Evolutionary conservation across 176 grass and related monocot species (phyloP).

Genomic region (Rhynchospora breviuscula): DNA sequence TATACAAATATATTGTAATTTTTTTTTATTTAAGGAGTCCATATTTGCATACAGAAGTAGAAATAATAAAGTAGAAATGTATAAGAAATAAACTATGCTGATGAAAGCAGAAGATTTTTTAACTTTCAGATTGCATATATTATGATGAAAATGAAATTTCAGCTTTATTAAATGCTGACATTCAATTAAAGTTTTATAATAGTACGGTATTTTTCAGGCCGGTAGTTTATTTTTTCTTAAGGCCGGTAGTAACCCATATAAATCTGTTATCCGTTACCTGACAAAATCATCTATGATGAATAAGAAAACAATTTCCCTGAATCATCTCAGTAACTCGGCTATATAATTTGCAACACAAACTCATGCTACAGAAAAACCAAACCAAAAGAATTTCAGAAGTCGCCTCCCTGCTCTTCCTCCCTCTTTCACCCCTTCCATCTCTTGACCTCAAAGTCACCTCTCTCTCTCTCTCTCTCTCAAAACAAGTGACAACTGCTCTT

Average conservation of each 20-base stretch:
- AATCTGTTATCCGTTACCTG: neutral
- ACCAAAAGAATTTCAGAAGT: conserved; percentile 12
- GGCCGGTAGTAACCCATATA: neutral
- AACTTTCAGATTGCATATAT: neutral
- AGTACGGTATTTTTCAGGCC: neutral
- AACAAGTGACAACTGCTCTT: neutral
- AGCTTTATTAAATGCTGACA: neutral
- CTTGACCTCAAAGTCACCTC: conserved; percentile 9
- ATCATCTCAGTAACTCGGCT: neutral
- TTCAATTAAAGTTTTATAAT: neutral
- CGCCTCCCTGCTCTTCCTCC: conserved; percentile 15
- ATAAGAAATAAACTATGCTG: neutral
- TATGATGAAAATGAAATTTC: neutral
- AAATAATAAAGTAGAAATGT: neutral
- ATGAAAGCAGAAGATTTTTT: neutral
- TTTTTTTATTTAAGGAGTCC: neutral
- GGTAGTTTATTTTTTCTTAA: neutral
- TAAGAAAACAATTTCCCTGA: neutral
- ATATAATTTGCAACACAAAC: neutral
- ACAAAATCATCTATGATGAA: neutral
- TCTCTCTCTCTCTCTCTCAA: neutral
- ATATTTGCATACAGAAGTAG: neutral
- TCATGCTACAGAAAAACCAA: conserved; percentile 2
- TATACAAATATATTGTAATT: neutral
- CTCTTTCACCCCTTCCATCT: conserved; percentile 22